These are phyloP conservation scores for Zygosaccharomyces sapae DNA, from an alignment of 1,139 yeast species.

Conservation along the genomic window DNA sequence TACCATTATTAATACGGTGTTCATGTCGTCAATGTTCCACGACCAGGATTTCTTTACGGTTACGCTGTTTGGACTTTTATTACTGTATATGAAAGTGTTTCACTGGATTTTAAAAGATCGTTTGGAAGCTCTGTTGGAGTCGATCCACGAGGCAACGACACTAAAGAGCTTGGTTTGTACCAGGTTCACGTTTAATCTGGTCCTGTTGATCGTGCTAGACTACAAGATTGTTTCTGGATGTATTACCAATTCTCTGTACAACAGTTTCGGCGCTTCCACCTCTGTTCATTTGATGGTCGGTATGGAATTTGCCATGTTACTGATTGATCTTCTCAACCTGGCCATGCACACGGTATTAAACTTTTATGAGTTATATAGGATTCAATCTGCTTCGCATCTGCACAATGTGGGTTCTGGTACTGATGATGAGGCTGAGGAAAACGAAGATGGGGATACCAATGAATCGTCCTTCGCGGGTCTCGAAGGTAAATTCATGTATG, in stretches of 20 bases:
- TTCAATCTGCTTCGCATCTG: constrained; percentile 12
- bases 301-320: constrained; percentile 67
- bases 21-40: constrained; percentile 59
- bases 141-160: constrained; percentile 37
- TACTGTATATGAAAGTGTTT: constrained; percentile 60
- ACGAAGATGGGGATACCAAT: constrained; percentile 25
- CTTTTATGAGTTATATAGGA: constrained; percentile 48
- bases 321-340: constrained; percentile 48
- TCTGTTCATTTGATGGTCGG: constrained; percentile 60
- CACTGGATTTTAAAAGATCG: constrained; percentile 69
- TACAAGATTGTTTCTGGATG: constrained; percentile 51
- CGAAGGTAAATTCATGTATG: constrained; percentile 65
- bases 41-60: constrained; percentile 52
- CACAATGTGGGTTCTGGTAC: background rate
- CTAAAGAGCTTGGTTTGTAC: constrained; percentile 35
- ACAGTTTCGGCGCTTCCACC: constrained; percentile 40
- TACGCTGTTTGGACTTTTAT: constrained; percentile 38
- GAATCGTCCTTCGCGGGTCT: constrained; percentile 42
- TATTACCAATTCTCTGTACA: constrained; percentile 31
- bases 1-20: constrained; percentile 61
- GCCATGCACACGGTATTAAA: constrained; percentile 43
- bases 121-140: constrained; percentile 49
- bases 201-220: constrained; percentile 48
- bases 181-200: constrained; percentile 41
- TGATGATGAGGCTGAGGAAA: constrained; percentile 16